phyloP scores from a whole-genome alignment of 768 basidiomycete species.

The Xerocomellus dryophilus region DNA sequence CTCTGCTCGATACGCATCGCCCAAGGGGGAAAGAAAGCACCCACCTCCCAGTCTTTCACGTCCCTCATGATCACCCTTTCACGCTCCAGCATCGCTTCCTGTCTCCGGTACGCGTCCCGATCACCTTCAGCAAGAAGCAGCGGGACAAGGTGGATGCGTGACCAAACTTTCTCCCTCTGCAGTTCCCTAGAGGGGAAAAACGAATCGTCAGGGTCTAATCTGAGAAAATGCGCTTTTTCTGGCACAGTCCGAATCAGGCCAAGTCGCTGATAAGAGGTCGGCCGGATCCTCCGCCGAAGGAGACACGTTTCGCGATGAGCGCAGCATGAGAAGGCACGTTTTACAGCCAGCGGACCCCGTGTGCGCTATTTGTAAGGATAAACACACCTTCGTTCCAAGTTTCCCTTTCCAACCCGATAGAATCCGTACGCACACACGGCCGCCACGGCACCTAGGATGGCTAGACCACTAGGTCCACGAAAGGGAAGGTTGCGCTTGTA shows the following conservation, averaged over 20 bases:
- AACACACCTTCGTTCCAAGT: constrained; percentile 87
- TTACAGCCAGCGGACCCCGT: constrained; percentile 56
- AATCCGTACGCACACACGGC: constrained; percentile 88
- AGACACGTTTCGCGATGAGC: constrained; percentile 71
- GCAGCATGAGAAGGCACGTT: constrained; percentile 59
- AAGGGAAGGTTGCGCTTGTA: constrained; percentile 96
- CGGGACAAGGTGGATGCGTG: constrained; percentile 91
- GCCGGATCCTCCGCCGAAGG: constrained; percentile 46
- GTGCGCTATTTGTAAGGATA: constrained; percentile 21
- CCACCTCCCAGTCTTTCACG: constrained; percentile 90
- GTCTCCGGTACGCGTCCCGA: constrained; percentile 80
- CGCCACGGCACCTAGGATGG: constrained; percentile 82
- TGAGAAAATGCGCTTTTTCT: constrained; percentile 39
- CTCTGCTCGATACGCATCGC: constrained; percentile 19
- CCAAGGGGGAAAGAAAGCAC: constrained; percentile 34
- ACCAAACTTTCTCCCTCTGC: constrained; percentile 90
- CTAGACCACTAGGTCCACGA: constrained; percentile 80
- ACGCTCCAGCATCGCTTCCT: constrained; percentile 69
- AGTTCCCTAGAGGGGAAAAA: constrained; percentile 71
- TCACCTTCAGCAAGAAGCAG: constrained; percentile 91
- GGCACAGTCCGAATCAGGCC: constrained; percentile 39
- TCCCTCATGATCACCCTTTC: constrained; percentile 95
- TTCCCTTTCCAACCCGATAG: constrained; percentile 87
- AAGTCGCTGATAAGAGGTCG: constrained; percentile 43
- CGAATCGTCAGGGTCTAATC: constrained; percentile 38